Conservation (phyloP, 2,329 filamentous ascomycete species). For the Aspergillus thermomutatus region DNA sequence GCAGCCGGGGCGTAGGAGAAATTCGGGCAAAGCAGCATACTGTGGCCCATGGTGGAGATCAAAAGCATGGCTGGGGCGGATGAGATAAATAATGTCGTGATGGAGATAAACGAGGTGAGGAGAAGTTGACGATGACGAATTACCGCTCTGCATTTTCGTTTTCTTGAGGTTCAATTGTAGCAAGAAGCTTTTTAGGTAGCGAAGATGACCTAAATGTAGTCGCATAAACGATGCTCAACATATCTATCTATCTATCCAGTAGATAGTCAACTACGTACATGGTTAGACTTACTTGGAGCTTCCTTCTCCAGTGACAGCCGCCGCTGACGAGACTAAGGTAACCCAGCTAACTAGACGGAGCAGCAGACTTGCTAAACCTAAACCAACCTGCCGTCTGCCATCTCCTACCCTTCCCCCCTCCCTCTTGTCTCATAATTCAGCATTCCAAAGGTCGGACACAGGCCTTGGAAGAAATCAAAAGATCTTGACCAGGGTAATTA, state of each 20-base stretch:
- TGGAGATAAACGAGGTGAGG: neutral
- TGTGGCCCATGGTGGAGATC: neutral
- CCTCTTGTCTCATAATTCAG: neutral
- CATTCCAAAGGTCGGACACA: slow-evolving; percentile 1
- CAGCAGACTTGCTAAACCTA: neutral
- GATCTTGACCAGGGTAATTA: neutral
- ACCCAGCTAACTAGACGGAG: neutral
- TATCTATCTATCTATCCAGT: neutral
- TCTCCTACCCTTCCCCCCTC: neutral
- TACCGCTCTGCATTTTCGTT: neutral
- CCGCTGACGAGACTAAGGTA: neutral
- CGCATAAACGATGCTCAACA: neutral
- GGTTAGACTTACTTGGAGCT: neutral
- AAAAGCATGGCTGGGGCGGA: neutral
- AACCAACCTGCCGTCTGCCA: slow-evolving; percentile 1
- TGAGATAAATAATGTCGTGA: neutral
- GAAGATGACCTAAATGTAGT: neutral
- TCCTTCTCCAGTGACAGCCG: neutral
- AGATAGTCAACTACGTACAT: neutral
- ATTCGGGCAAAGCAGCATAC: too few relatives aligned
- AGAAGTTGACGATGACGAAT: neutral
- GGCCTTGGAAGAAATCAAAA: neutral
- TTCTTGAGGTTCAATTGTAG: neutral
- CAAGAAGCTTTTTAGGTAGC: neutral
- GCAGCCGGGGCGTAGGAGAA: neutral